Conservation (phyloP, 2,329 filamentous ascomycete genomes). For the Colletotrichum tropicale region DNA sequence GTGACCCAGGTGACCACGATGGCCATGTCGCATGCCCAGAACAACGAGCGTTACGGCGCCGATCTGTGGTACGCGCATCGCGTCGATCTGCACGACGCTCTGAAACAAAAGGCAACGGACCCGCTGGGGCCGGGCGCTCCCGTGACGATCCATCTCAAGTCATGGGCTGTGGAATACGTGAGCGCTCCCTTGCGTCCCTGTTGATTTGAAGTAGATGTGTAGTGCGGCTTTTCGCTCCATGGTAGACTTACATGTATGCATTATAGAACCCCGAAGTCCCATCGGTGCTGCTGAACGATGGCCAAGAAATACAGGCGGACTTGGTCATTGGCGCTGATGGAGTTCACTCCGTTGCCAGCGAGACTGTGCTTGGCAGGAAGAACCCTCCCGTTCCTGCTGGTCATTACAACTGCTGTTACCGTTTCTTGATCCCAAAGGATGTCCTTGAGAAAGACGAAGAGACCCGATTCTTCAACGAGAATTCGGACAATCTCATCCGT, state of each 20-base stretch:
- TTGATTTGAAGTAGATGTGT: neutral
- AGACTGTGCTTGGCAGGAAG: constrained; percentile 29
- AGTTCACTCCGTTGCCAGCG: constrained; percentile 36
- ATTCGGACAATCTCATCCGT: constrained; percentile 22
- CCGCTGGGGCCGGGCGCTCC: constrained; percentile 27
- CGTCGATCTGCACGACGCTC: constrained; percentile 42
- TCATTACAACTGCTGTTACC: constrained; percentile 37
- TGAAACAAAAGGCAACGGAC: constrained; percentile 37
- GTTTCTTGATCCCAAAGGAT: constrained; percentile 36
- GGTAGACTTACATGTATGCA: neutral
- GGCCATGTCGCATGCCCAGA: constrained; percentile 20
- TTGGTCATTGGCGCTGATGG: constrained; percentile 51
- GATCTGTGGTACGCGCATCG: constrained; percentile 40
- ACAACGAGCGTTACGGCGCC: constrained; percentile 26
- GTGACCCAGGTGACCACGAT: constrained; percentile 29
- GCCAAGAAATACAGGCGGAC: constrained; percentile 33
- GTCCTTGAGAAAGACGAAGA: constrained; percentile 32
- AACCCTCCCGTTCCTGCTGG: constrained; percentile 28
- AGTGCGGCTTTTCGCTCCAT: neutral
- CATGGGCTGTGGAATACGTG: constrained; percentile 30
- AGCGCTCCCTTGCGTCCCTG: neutral
- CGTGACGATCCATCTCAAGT: constrained; percentile 26
- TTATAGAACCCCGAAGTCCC: constrained; percentile 27
- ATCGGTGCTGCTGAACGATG: constrained; percentile 32
- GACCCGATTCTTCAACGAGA: constrained; percentile 33